Percentiles rank a stretch among this genome's conserved stretches.
phyloP scores from a whole-genome alignment of 805 yeast genomes.

The Sugiyamaella lignohabitans region DNA sequence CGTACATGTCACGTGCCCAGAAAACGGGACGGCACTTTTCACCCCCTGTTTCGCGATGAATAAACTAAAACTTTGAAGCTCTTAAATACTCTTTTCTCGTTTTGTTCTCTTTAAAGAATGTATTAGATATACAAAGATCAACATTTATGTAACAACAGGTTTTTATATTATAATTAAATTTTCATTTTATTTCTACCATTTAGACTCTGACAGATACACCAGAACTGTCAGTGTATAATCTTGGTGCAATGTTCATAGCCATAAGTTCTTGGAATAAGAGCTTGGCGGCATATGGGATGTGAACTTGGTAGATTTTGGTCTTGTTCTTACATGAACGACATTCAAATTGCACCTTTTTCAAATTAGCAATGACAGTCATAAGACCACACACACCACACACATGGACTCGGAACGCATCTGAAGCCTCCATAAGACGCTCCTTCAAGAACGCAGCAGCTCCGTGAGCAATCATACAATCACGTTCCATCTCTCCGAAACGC shows the following conservation, averaged over 20 bases:
- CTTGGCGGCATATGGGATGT: slow-evolving; percentile 98
- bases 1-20: too few species aligned
- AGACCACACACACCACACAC: slow-evolving; percentile 98
- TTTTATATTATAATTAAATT: too few species aligned
- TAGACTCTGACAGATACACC: slow-evolving; percentile 35
- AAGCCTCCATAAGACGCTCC: slow-evolving; percentile 97
- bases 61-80: too few species aligned
- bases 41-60: too few species aligned
- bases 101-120: too few species aligned
- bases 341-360: slow-evolving; percentile 96
- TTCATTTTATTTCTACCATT: too few species aligned
- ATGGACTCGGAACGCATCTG: slow-evolving; percentile 97
- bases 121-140: too few species aligned
- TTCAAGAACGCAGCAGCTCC: slow-evolving; percentile 98
- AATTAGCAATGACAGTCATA: slow-evolving; percentile 95
- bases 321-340: slow-evolving; percentile 98
- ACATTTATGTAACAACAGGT: too few species aligned
- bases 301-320: slow-evolving; percentile 95
- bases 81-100: too few species aligned
- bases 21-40: too few species aligned
- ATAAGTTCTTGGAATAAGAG: slow-evolving; percentile 95
- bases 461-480: slow-evolving; percentile 99
- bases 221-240: slow-evolving; percentile 90
- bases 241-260: slow-evolving; percentile 99
- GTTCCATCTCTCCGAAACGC: slow-evolving; percentile 99